phyloP scores from a whole-genome alignment of 495 filamentous ascomycete genomes.

The Xeromyces bisporus region DNA sequence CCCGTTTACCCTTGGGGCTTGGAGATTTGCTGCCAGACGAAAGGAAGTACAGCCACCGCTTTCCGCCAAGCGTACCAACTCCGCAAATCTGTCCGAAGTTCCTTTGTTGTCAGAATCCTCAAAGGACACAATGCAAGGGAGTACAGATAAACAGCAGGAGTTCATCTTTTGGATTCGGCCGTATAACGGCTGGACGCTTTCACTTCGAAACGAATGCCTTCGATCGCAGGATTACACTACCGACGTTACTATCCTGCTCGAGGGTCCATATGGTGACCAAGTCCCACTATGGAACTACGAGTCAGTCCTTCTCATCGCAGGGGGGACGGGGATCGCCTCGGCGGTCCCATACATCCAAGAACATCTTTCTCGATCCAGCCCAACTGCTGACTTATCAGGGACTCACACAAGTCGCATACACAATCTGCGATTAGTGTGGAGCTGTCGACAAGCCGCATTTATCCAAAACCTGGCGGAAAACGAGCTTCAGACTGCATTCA shows the following conservation, averaged over 20 bases:
- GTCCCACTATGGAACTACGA: slow-evolving; percentile 32
- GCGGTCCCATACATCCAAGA: slow-evolving; percentile 34
- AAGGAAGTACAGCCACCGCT: neutral
- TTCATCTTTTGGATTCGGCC: slow-evolving; percentile 31
- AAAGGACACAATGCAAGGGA: neutral
- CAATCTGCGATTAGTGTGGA: slow-evolving; percentile 26
- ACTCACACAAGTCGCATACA: slow-evolving; percentile 6
- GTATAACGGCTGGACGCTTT: slow-evolving; percentile 31
- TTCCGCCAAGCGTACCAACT: neutral
- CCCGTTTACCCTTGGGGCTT: slow-evolving; percentile 39
- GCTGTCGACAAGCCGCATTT: slow-evolving; percentile 20
- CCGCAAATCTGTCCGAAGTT: slow-evolving; percentile 12
- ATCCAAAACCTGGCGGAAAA: slow-evolving; percentile 14
- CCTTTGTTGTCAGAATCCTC: slow-evolving; percentile 16
- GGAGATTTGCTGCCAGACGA: slow-evolving; percentile 13
- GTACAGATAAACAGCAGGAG: slow-evolving; percentile 3
- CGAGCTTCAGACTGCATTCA: slow-evolving; percentile 14
- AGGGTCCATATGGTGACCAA: slow-evolving; percentile 41
- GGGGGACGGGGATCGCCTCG: slow-evolving; percentile 42
- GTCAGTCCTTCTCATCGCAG: slow-evolving; percentile 38
- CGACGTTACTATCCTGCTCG: slow-evolving; percentile 26
- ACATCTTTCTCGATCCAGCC: slow-evolving; percentile 13
- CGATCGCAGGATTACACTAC: slow-evolving; percentile 5
- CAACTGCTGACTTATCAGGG: too few relatives aligned
- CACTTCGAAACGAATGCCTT: slow-evolving; percentile 24